phyloP scores from a whole-genome alignment of 257 asterid genomes.

The Rehmannia glutinosa region DNA sequence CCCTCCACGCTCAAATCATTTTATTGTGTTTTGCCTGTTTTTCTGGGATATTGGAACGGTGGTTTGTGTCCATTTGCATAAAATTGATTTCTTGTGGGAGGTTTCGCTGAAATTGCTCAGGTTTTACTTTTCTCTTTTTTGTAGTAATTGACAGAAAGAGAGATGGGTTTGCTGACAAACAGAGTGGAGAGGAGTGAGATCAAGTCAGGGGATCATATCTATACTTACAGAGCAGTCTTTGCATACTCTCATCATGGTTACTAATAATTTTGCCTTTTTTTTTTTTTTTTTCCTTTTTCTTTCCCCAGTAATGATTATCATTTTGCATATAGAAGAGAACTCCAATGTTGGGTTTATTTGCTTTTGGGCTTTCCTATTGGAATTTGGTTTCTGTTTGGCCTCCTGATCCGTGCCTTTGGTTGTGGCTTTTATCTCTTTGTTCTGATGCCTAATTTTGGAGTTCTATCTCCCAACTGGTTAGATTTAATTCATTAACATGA shows the following conservation, averaged over 20 bases:
- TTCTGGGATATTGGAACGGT: not conserved
- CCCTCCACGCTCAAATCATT: not conserved
- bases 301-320: not conserved
- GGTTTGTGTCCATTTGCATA: constrained; percentile 29
- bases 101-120: constrained; percentile 6
- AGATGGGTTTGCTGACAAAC: constrained; percentile 79
- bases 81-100: not conserved
- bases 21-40: not conserved
- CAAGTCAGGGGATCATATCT: constrained; percentile 81
- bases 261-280: not conserved
- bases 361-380: not conserved
- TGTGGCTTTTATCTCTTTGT: not conserved
- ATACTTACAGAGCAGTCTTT: constrained; percentile 82
- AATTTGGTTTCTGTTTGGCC: no score
- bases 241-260: constrained; percentile 88
- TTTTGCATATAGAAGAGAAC: constrained; percentile 6
- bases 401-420: no score
- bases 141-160: not conserved
- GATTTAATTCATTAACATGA: no score
- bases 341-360: constrained; percentile 5
- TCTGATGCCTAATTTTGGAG: not conserved
- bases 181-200: constrained; percentile 66
- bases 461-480: no score
- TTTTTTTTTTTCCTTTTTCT: not conserved
- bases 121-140: no score